These are phyloP conservation scores for Neurospora sp. DNA, from an alignment of 495 filamentous ascomycete genomes.

Conservation along the genomic window DNA sequence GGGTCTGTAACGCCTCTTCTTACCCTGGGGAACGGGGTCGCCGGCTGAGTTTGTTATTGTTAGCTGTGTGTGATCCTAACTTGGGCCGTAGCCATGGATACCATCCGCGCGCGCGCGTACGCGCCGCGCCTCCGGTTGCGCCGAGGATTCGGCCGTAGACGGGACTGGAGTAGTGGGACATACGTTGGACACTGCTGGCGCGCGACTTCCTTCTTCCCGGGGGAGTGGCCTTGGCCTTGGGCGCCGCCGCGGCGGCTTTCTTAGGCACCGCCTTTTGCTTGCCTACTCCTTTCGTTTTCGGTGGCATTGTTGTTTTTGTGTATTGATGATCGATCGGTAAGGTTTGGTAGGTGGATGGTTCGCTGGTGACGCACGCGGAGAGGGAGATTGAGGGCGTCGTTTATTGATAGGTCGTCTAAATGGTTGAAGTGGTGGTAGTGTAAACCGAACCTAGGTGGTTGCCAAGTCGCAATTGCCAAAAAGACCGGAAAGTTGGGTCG, in stretches of 20 bases:
- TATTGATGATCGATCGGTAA: background rate
- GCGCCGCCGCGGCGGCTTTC: background rate
- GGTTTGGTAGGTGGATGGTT: background rate
- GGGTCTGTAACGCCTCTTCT: constrained; percentile 65
- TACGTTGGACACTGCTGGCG: constrained; percentile 19
- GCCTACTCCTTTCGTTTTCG: background rate
- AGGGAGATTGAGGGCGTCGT: background rate
- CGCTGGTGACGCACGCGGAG: background rate
- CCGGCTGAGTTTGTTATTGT: constrained; percentile 43
- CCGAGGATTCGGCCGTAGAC: background rate
- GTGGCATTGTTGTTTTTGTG: background rate
- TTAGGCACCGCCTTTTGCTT: background rate
- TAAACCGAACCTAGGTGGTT: background rate
- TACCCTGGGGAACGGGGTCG: constrained; percentile 55
- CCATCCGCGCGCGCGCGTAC: background rate
- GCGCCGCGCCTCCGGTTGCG: background rate
- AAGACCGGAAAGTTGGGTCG: background rate
- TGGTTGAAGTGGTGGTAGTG: background rate
- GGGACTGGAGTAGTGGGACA: background rate
- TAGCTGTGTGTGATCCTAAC: background rate
- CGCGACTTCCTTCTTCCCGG: constrained; percentile 3
- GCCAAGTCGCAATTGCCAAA: background rate
- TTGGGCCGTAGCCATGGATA: background rate
- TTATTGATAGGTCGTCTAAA: background rate
- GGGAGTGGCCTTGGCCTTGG: background rate